Base-by-base conservation (phyloP, 805 yeast species). In the Spencermartinsiella europaea region DNA sequence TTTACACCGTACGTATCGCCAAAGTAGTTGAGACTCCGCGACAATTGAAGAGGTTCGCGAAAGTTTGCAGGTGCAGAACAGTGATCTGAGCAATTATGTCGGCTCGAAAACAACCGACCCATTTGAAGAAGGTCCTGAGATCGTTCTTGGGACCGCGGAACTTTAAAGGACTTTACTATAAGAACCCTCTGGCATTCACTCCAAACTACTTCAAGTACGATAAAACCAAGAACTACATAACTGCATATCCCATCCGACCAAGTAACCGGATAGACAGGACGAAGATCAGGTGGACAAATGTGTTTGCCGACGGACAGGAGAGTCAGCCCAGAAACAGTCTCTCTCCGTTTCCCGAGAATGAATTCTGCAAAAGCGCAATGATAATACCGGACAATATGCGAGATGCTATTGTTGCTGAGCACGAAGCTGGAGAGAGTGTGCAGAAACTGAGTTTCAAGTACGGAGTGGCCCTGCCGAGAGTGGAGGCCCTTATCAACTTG, bases 401-500 rank as follows among this genome's bases (percentile, higher is more conserved):
- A 62, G 63, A 66, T 21, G 70, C 75, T 37, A 83, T 93, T 25
- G 74, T 77, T 47, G 68, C 73, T 39, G 88, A 80, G 44, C 70
- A 78, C 45, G 69, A 63, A 15, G 72, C 69, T 36, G 75, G 78
- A 25, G 77, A 79, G 38, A 74, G 83, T 37, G 67, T 81, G 19
- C 91, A 85, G 62, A 83, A 80, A 54, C 80, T 86, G 39, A 90
- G 96, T 8, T 77, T 82, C 52, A 77, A 78, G 59, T 82, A 80
- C 60, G 91, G 95, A 2, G 71, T 91, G 54, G 85, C 87, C 61
- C 77, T 89, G 51, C 85, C 89, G 44, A 79, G 98, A 64, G 73
- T 93, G 17, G 96, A 90, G 61, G 98, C 97, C n/a, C 74, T 91
- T 47, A 69, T 85, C 21, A 80, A 77, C 63, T 74, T 91, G 52